Evolutionary conservation across 208 protist genomes (phyloP), one percentile per base, ranked within the genome.

Genomic region (Zelonia costaricensis): DNA sequence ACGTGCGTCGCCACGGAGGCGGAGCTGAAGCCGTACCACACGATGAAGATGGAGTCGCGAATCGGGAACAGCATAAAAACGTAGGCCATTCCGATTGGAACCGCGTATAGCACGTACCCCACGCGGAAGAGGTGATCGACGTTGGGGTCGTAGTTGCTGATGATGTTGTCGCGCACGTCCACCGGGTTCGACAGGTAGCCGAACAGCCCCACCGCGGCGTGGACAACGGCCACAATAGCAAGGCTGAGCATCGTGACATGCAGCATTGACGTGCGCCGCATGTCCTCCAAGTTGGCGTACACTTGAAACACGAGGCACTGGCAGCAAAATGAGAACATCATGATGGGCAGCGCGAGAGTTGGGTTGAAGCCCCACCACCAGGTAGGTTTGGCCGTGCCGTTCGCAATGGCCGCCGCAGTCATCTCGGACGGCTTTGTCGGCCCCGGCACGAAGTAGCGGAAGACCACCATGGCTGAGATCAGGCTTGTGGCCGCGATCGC

Each of bases 311-410:
- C 78, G 0, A 91, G 65, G 3, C 81, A 80, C 57, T 91, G 84
- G 51, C 84, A 91, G 53, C 88, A 80, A 48, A 86, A 91, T n/a
- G 81, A 78, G 46, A 91, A 91, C 66, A 88, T 82, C 55, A 91
- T 69, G 2, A 91, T 78, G 1, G 84, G 84, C 7, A 91, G 56
- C 1, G 76, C 55, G n/a, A 88, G 55, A 4, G 88, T 55, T 0
- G 69, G 70, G 16, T 68, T 78, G 15, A 78, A 55, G 6, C 53
- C 71, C 1, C 54, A 49, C 10, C 51, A 15, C 20, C 18, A 38
- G 5, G n/a, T 53, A 18, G 4, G 42, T 20, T 30, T 18, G 30
- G 38, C 16, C 12, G 33, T 27, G 25, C 33, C 8, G 30, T 13
- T 7, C 18, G n/a, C 27, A 10, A 42, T 27, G n/a, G n/a, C n/a